Percentiles rank a stretch among this genome's conserved stretches.
Conservation (phyloP, 495 filamentous ascomycete genomes). For the Xylaria longipes region DNA sequence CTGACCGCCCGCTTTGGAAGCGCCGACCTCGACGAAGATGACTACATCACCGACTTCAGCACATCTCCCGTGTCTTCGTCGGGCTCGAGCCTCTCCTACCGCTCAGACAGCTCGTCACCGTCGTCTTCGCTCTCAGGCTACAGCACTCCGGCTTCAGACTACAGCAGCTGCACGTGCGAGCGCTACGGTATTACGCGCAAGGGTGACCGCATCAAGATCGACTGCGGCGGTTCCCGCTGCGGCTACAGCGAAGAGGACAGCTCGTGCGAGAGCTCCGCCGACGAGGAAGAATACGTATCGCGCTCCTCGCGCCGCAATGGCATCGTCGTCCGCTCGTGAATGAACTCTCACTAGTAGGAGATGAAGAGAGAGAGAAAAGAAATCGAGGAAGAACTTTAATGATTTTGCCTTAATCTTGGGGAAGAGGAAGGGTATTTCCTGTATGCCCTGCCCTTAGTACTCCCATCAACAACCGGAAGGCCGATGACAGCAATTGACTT, state of each 20-base stretch:
- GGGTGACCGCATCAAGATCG: slow-evolving; percentile 90
- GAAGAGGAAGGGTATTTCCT: slow-evolving; percentile 19
- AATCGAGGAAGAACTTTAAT: slow-evolving; percentile 30
- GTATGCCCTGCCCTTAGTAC: not conserved
- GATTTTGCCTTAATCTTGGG: slow-evolving; percentile 22
- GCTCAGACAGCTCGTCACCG: slow-evolving; percentile 75
- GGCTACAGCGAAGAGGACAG: slow-evolving; percentile 73
- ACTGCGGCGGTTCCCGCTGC: slow-evolving; percentile 88
- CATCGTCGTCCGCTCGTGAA: slow-evolving; percentile 68
- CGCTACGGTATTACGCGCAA: slow-evolving; percentile 95
- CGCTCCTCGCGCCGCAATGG: slow-evolving; percentile 72
- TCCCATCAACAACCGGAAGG: slow-evolving; percentile 34
- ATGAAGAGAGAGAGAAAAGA: slow-evolving; percentile 31
- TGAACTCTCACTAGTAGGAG: slow-evolving; percentile 26
- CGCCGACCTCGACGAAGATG: slow-evolving; percentile 73
- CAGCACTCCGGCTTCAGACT: slow-evolving; percentile 61
- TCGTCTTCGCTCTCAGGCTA: slow-evolving; percentile 76
- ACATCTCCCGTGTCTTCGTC: slow-evolving; percentile 71
- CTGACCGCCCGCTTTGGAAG: slow-evolving; percentile 75
- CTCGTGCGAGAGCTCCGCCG: slow-evolving; percentile 46
- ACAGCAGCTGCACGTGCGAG: slow-evolving; percentile 78
- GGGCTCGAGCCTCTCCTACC: slow-evolving; percentile 76
- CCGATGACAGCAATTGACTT: slow-evolving; percentile 36
- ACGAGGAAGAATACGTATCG: slow-evolving; percentile 69
- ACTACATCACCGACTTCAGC: slow-evolving; percentile 62